These are phyloP conservation scores for Epichloe gansuensis DNA, from an alignment of 2,329 filamentous ascomycete genomes.

Conservation along the genomic window DNA sequence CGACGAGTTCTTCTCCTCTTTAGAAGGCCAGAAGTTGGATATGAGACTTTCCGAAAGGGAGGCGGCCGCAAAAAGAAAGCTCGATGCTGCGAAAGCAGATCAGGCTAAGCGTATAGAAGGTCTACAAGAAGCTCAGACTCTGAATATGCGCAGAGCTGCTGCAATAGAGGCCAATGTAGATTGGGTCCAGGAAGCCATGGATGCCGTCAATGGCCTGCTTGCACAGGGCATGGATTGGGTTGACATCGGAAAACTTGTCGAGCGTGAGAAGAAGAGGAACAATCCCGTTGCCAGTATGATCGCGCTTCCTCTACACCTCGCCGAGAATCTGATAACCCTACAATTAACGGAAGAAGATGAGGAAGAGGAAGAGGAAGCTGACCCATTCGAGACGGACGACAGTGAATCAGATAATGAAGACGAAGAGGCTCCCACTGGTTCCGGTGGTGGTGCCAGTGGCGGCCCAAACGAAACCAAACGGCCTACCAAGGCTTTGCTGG, in stretches of 20 bases:
- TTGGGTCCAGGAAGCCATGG: conserved; percentile 82
- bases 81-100: conserved; percentile 73
- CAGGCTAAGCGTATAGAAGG: conserved; percentile 77
- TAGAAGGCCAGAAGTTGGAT: conserved; percentile 86
- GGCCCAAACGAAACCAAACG: conserved; percentile 25
- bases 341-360: conserved; percentile 58
- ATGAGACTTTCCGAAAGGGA: conserved; percentile 74
- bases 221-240: conserved; percentile 96
- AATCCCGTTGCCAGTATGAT: conserved; percentile 85
- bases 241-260: conserved; percentile 76
- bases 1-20: conserved; percentile 92
- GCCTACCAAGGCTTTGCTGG: conserved; percentile 44
- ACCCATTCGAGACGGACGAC: conserved; percentile 54
- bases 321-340: conserved; percentile 80
- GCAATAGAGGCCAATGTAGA: conserved; percentile 86
- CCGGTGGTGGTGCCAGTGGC: neutral
- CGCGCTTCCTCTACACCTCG: conserved; percentile 71
- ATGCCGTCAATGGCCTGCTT: conserved; percentile 84
- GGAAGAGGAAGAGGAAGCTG: conserved; percentile 47
- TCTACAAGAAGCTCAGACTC: conserved; percentile 63
- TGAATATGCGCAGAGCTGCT: conserved; percentile 78
- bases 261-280: conserved; percentile 65
- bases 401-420: conserved; percentile 31
- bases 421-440: conserved; percentile 13
- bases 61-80: conserved; percentile 64